Conservation (phyloP, 495 filamentous ascomycete species). For the Trichoderma virens region DNA sequence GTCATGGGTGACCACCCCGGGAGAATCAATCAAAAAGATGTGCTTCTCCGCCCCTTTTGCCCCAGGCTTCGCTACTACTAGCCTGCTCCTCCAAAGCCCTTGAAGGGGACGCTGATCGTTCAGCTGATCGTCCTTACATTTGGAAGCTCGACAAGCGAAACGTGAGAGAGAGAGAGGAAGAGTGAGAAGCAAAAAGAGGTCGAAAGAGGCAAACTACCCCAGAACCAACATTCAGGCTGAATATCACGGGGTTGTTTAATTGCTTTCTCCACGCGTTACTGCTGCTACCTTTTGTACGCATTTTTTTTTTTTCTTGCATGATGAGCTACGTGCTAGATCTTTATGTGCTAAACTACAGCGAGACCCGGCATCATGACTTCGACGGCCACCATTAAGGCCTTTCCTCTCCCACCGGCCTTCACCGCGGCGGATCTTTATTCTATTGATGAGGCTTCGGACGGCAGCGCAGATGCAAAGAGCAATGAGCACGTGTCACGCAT, state of each 20-base stretch:
- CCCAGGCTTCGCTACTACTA: slow-evolving; percentile 7
- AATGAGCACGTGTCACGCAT: neutral
- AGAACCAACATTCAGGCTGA: neutral
- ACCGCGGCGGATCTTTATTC: neutral
- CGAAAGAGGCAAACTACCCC: slow-evolving; percentile 2
- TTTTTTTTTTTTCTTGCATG: neutral
- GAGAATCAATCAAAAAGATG: slow-evolving; percentile 8
- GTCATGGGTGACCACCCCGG: slow-evolving; percentile 6
- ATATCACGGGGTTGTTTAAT: neutral
- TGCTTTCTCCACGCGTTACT: neutral
- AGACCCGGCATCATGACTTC: slow-evolving; percentile 1
- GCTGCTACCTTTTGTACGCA: neutral
- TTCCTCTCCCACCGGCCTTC: neutral
- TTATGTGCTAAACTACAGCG: neutral
- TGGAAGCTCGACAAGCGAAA: slow-evolving; percentile 3
- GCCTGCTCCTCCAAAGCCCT: neutral
- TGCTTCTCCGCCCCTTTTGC: slow-evolving; percentile 9
- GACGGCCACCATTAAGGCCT: neutral
- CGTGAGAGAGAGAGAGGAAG: neutral
- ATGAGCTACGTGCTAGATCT: neutral
- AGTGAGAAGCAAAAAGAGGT: neutral
- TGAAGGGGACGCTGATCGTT: neutral
- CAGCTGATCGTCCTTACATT: neutral
- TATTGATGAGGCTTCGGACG: neutral
- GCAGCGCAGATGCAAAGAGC: neutral